Conservation (phyloP, 1,284 basidiomycete species). For the Cryptococcus jaspeensis region DNA sequence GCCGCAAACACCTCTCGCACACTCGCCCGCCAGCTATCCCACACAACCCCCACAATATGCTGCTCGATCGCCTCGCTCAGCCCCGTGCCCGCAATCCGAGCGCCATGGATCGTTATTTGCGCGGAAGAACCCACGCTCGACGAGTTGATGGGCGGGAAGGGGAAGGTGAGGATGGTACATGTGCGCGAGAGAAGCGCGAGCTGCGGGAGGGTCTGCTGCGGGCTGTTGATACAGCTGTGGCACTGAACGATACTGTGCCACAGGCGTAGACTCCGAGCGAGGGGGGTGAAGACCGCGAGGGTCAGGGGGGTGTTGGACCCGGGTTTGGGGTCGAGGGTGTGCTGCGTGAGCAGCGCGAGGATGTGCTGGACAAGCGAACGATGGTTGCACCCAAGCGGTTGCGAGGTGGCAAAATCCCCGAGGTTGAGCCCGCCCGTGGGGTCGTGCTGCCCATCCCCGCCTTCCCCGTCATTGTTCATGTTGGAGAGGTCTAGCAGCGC, state of each 20-base stretch:
- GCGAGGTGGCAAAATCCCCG: constrained; percentile 14
- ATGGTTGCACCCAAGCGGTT: constrained; percentile 36
- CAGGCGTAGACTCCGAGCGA: constrained; percentile 43
- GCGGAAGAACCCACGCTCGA: constrained; percentile 38
- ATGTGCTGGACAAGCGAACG: constrained; percentile 43
- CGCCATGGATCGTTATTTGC: constrained; percentile 48
- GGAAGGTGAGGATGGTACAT: constrained; percentile 48
- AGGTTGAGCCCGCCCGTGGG: constrained; percentile 23
- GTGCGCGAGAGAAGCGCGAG: constrained; percentile 49
- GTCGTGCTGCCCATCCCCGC: constrained; percentile 20
- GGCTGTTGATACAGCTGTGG: constrained; percentile 38
- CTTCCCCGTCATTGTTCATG: constrained; percentile 24
- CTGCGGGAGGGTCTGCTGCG: constrained; percentile 50
- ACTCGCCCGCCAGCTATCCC: constrained; percentile 50
- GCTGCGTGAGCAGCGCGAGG: constrained; percentile 38
- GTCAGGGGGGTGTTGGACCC: constrained; percentile 46
- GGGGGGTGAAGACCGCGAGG: constrained; percentile 41
- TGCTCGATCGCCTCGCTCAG: constrained; percentile 49
- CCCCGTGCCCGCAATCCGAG: constrained; percentile 45
- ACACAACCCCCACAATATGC: constrained; percentile 51
- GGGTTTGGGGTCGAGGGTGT: constrained; percentile 45
- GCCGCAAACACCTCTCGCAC: constrained; percentile 47
- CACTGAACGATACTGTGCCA: constrained; percentile 44
- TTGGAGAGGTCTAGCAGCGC: constrained; percentile 45
- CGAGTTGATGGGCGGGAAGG: constrained; percentile 40